Conservation (phyloP, 1,284 basidiomycete genomes). For the Cutaneotrichosporon daszewskae region DNA sequence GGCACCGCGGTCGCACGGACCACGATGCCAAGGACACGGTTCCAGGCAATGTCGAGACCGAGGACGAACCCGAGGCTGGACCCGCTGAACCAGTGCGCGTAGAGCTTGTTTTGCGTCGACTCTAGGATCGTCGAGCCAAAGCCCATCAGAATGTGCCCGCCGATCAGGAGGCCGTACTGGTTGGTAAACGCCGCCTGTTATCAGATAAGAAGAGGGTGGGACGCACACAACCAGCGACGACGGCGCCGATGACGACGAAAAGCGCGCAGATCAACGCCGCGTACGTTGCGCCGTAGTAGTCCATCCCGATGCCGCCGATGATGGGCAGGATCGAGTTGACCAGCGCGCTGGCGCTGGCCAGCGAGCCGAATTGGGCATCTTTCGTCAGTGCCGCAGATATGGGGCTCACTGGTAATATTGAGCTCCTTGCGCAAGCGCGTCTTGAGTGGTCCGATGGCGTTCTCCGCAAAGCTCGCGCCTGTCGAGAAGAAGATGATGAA, state of each 20-base stretch:
- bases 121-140: conserved; percentile 21
- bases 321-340: conserved; percentile 49
- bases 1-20: conserved; percentile 30
- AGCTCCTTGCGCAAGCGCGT: conserved; percentile 38
- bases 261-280: conserved; percentile 2
- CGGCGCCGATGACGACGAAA: conserved; percentile 2
- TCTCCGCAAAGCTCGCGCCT: conserved; percentile 25
- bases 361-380: conserved; percentile 47
- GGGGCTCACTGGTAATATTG: conserved; percentile 35
- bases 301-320: conserved; percentile 47
- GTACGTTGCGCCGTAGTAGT: conserved; percentile 41
- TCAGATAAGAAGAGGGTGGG: not conserved
- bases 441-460: conserved; percentile 39
- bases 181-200: conserved; percentile 3
- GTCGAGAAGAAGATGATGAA: conserved; percentile 37
- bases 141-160: conserved; percentile 31
- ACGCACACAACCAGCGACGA: conserved; percentile 6
- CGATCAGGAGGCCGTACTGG: conserved; percentile 28
- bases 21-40: conserved; percentile 30
- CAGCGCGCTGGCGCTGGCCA: conserved; percentile 40
- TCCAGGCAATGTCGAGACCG: conserved; percentile 38
- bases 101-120: conserved; percentile 25
- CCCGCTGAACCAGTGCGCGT: conserved; percentile 39
- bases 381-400: not conserved
- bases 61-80: conserved; percentile 30